phyloP scores from a whole-genome alignment of 108 stramenopile genomes.

The Fragilariopsis cylindrus region DNA sequence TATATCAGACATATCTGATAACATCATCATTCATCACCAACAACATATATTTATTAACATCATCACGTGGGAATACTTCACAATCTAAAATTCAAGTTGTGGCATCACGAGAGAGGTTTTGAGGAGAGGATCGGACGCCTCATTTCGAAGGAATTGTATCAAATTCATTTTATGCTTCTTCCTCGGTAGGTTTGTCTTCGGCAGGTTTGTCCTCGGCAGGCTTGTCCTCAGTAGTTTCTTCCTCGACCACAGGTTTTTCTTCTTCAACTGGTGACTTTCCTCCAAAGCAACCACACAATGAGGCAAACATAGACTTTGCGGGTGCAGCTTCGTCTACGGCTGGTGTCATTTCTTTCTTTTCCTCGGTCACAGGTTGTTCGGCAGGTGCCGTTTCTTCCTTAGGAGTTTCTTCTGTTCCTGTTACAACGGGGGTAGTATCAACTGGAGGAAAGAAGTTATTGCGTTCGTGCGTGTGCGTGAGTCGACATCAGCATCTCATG shows the following conservation, averaged over 20 bases:
- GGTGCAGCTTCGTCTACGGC: background rate
- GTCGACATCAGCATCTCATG: background rate
- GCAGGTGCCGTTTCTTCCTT: conserved; percentile 2
- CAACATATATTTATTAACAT: too few relatives aligned
- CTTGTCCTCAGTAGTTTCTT: conserved; percentile 1
- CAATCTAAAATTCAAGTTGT: too few relatives aligned
- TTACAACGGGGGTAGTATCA: background rate
- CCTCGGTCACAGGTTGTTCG: conserved; percentile 13
- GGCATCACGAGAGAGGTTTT: too few relatives aligned
- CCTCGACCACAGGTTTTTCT: background rate
- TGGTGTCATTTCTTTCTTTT: background rate
- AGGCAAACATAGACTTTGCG: conserved; percentile 24
- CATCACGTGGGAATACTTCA: too few relatives aligned
- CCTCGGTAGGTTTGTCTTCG: background rate
- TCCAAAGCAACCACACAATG: conserved; percentile 25
- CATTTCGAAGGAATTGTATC: background rate
- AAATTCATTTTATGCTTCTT: background rate
- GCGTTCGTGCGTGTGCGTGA: background rate
- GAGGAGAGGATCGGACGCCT: too few relatives aligned
- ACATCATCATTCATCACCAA: too few relatives aligned
- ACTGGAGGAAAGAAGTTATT: background rate
- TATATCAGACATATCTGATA: too few relatives aligned
- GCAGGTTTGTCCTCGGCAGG: background rate
- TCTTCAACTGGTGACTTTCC: conserved; percentile 7
- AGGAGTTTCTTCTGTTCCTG: background rate